A percentile compares a stretch with the other conserved stretches of the same genome.
Evolutionary conservation across 768 basidiomycete species (phyloP).

Genomic region (Strobilomyces echinocephalus): DNA sequence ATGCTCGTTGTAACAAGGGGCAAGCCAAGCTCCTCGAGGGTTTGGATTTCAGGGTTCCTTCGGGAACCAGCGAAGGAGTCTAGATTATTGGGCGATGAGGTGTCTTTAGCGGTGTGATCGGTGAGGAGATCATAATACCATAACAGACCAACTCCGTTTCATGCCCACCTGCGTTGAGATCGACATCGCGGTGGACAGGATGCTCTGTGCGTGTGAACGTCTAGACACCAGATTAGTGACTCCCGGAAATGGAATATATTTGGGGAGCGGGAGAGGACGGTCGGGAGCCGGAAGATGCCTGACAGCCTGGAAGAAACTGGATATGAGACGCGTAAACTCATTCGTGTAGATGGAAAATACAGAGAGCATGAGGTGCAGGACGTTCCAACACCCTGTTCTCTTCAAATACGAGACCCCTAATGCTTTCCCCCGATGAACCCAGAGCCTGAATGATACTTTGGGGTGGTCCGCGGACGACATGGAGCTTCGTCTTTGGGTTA

Average conservation of each 20-base stretch:
- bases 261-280: conserved; percentile 3
- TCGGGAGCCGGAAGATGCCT: conserved; percentile 7
- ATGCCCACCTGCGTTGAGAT: conserved; percentile 12
- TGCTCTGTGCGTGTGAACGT: conserved; percentile 17
- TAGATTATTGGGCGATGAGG: conserved; percentile 12
- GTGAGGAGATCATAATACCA: conserved; percentile 13
- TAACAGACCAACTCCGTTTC: conserved; percentile 17
- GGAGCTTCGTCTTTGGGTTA: conserved; percentile 17
- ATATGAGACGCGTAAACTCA: background rate
- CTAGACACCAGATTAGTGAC: conserved; percentile 2
- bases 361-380: conserved; percentile 6
- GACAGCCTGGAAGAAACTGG: conserved; percentile 9
- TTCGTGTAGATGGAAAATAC: conserved; percentile 1
- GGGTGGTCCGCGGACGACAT: conserved; percentile 20
- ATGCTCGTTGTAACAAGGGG: conserved; percentile 26
- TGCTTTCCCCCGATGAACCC: conserved; percentile 8
- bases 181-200: conserved; percentile 6
- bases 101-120: conserved; percentile 10
- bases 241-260: conserved; percentile 1
- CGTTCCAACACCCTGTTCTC: conserved; percentile 1
- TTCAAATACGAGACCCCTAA: conserved; percentile 11
- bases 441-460: conserved; percentile 9
- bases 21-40: conserved; percentile 13
- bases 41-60: conserved; percentile 24
- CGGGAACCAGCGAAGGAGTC: conserved; percentile 18